Evolutionary conservation across 2,329 filamentous ascomycete genomes (phyloP), one percentile per base, ranked within the genome.

Genomic region (Plenodomus lindquistii): DNA sequence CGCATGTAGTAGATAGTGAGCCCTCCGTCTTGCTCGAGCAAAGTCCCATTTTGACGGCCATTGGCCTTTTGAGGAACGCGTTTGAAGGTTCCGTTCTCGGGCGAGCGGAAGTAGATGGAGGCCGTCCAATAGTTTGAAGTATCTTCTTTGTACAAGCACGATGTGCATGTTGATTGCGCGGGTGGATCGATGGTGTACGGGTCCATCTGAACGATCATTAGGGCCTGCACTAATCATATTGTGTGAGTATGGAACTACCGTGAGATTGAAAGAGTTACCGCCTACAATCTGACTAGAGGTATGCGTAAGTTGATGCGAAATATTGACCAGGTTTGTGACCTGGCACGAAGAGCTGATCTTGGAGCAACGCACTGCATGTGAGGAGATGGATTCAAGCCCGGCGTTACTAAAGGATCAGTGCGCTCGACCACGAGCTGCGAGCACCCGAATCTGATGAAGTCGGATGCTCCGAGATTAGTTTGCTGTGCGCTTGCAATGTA

Each of bases 1-100:
- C 89, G 83, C 48, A 95, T 85, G 72, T 96, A 97, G 79, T 97
- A 96, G 2, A 69, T 61, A 0, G 66, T 69, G 61, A 67, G 65
- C 5, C 19, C 68, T 10, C 66, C 66, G 37, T 65, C 57, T 21
- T 67, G 63, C 37, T 67, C 61, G 34, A 68, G 54, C 0, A 31
- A 15, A 31, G 27, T 31, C 4, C 27, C 27, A 15, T 31, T 31
- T 31, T 8, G 27, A 31, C 65, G 61, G 19, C 59, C 55, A 40
- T 69, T 69, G 46, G 63, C 65, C 20, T 55, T 64, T 31, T 67
- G 63, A 0, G 64, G 64, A 15, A 68, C 64, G 9, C 64, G 64
- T 21, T 69, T 60, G 49, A 65, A 69, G n/a, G 64, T 67, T 22
- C 63, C 60, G 37, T 69, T 69, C 13, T 67, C 63, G 13, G 63